Conservation (phyloP, 805 yeast species). For the Candida hispaniensis region DNA sequence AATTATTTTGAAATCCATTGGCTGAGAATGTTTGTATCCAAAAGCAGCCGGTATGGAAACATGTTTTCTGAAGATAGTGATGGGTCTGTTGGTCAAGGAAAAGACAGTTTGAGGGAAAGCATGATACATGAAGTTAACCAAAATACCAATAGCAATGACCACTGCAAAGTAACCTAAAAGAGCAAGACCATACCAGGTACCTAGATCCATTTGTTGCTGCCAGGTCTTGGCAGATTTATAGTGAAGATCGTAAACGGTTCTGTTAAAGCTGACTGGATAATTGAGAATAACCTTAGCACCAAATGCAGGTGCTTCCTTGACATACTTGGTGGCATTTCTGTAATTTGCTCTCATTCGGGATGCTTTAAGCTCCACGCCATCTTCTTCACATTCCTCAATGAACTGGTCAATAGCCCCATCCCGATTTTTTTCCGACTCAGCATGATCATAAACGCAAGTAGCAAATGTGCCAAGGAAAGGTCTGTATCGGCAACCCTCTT, state of each 20-base stretch:
- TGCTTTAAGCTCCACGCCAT: no score
- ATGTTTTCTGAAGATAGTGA: conserved; percentile 21
- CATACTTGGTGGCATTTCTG: no score
- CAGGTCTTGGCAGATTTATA: conserved; percentile 3
- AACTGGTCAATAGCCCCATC: no score
- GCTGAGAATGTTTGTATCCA: conserved; percentile 25
- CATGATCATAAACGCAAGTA: no score
- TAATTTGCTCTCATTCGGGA: no score
- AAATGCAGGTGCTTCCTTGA: no score
- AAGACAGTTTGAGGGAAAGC: conserved; percentile 17
- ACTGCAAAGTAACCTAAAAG: conserved; percentile 27
- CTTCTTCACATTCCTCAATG: no score
- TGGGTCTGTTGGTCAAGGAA: no score
- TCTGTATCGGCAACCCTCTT: no score
- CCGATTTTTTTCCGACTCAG: no score
- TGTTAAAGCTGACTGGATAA: conserved; percentile 7
- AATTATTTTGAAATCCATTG: conserved; percentile 20
- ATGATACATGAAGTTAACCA: conserved; percentile 19
- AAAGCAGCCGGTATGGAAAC: conserved; percentile 29
- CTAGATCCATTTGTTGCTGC: conserved; percentile 5
- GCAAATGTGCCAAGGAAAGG: no score
- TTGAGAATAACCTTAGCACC: no score
- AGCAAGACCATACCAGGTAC: conserved; percentile 21
- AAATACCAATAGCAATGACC: conserved; percentile 21
- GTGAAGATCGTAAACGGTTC: conserved; percentile 1